A percentile compares a stretch with the other conserved stretches of the same genome.
Conservation (phyloP, 345 rosid genomes). For the Moricandia moricandioides region DNA sequence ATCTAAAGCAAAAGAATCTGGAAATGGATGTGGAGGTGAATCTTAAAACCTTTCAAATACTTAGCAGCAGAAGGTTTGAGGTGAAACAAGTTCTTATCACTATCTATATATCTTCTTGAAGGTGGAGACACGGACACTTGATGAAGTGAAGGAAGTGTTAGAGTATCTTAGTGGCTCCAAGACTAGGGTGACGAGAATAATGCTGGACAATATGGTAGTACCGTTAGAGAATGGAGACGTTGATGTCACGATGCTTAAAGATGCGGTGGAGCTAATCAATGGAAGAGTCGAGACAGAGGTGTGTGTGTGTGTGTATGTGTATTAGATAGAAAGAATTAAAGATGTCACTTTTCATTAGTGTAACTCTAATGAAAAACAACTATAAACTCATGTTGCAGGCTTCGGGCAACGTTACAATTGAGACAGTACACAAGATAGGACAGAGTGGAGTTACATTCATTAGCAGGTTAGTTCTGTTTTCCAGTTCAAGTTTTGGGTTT, state of each 20-base stretch:
- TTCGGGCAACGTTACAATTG: conserved; percentile 90
- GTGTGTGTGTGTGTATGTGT: not conserved
- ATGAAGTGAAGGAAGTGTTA: conserved; percentile 76
- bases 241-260: conserved; percentile 82
- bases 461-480: conserved; percentile 55
- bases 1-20: conserved; percentile 60
- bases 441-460: conserved; percentile 92
- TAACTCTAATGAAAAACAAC: not conserved
- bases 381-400: conserved; percentile 50
- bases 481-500: not conserved
- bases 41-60: not conserved
- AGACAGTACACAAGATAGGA: conserved; percentile 87
- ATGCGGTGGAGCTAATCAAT: conserved; percentile 64
- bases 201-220: conserved; percentile 94
- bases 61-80: not conserved
- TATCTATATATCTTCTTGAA: conserved; percentile 10
- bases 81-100: not conserved
- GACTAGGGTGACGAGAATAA: conserved; percentile 74
- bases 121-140: conserved; percentile 91
- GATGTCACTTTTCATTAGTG: not conserved
- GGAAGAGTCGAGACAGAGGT: conserved; percentile 91
- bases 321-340: not conserved
- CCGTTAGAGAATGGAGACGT: conserved; percentile 81
- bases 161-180: conserved; percentile 52
- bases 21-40: conserved; percentile 94